Evolutionary conservation across 2,329 filamentous ascomycete genomes (phyloP).

Genomic region (Rhinocladiella mackenziei): DNA sequence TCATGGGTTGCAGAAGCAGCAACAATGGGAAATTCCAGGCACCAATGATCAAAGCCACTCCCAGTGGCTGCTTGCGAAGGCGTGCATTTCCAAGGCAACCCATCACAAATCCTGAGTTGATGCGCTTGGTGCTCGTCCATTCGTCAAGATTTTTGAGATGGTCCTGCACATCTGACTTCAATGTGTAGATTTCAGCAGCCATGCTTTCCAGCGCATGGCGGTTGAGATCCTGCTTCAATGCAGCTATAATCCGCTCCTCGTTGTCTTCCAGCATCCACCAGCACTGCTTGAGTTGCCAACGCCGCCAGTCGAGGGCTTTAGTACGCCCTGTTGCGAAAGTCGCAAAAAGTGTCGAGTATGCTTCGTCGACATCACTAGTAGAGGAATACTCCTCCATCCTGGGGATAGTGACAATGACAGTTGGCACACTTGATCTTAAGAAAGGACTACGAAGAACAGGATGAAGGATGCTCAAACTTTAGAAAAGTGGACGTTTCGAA

Average conservation of each 20-base stretch:
- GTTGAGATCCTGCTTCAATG: conserved; percentile 38
- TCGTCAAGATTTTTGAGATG: conserved; percentile 39
- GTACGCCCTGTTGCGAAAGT: conserved; percentile 36
- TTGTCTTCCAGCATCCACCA: conserved; percentile 45
- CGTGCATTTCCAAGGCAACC: conserved; percentile 33
- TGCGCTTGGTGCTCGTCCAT: conserved; percentile 39
- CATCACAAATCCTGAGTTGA: conserved; percentile 31
- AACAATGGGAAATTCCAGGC: conserved; percentile 47
- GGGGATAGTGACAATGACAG: too few relatives aligned
- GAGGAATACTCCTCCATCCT: too few relatives aligned
- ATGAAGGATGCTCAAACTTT: too few relatives aligned
- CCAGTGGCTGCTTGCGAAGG: conserved; percentile 44
- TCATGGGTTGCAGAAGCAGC: conserved; percentile 38
- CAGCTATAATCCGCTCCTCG: conserved; percentile 34
- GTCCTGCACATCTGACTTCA: conserved; percentile 38
- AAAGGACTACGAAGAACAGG: too few relatives aligned
- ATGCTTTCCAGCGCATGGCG: conserved; percentile 35
- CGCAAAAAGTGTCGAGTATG: conserved; percentile 13
- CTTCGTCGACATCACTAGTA: neutral
- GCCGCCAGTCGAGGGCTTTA: conserved; percentile 39
- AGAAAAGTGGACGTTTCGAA: too few relatives aligned
- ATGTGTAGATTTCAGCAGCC: conserved; percentile 32
- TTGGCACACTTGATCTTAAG: too few relatives aligned
- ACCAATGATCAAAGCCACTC: conserved; percentile 44
- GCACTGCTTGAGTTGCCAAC: conserved; percentile 41